Conservation (phyloP, 116 monocot genomes). For the Cymodocea nodosa region DNA sequence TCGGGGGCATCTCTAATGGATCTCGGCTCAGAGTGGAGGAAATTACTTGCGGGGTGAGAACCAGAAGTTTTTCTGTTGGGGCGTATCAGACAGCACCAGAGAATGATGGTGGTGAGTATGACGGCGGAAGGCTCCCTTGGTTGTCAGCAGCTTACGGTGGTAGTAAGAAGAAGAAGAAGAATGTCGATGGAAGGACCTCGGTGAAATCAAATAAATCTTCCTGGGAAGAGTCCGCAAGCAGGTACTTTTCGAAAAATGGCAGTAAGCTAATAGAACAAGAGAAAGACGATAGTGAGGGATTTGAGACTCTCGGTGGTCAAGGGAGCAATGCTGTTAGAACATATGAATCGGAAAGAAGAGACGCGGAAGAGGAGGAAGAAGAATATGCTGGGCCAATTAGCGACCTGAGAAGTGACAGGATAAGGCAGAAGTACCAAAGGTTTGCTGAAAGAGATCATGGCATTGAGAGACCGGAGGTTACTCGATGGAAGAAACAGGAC, state of each 20-base stretch:
- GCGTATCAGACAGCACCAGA: neutral
- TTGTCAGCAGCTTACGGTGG: slow-evolving; percentile 16
- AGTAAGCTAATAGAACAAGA: slow-evolving; percentile 2
- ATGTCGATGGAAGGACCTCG: neutral
- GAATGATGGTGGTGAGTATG: neutral
- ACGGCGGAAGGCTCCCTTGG: slow-evolving; percentile 28
- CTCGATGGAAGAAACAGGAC: slow-evolving; percentile 56
- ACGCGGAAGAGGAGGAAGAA: slow-evolving; percentile 14
- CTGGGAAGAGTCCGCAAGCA: slow-evolving; percentile 70
- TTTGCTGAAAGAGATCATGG: slow-evolving; percentile 25
- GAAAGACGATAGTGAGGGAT: neutral
- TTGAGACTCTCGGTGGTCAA: neutral
- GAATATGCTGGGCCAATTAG: slow-evolving; percentile 23
- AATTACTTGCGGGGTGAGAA: neutral
- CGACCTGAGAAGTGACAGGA: slow-evolving; percentile 43
- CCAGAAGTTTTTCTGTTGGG: slow-evolving; percentile 1
- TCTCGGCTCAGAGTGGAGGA: neutral
- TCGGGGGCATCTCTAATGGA: neutral
- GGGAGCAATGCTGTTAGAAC: slow-evolving; percentile 1
- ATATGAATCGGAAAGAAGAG: slow-evolving; percentile 3
- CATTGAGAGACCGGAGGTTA: slow-evolving; percentile 41
- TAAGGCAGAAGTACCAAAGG: slow-evolving; percentile 30
- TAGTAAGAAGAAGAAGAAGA: slow-evolving; percentile 14
- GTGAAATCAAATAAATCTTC: slow-evolving; percentile 17
- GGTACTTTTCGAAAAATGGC: slow-evolving; percentile 34